These are phyloP conservation scores for Perilla frutescens DNA, from an alignment of 257 asterid species.

Conservation along the genomic window DNA sequence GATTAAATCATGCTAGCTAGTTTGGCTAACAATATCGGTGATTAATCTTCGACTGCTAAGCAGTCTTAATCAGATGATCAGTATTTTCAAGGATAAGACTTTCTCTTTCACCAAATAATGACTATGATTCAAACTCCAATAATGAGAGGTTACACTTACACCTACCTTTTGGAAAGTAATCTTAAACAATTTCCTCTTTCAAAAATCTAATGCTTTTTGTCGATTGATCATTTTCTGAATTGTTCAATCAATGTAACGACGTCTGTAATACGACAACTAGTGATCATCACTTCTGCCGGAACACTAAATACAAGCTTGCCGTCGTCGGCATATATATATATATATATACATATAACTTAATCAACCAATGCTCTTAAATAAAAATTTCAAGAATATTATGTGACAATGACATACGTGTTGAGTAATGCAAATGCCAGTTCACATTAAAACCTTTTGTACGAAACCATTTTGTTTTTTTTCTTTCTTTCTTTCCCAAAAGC, in stretches of 20 bases:
- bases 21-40: conserved; percentile 13
- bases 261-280: conserved; percentile 38
- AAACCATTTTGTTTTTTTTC: conserved; percentile 1
- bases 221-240: neutral
- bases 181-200: conserved; percentile 24
- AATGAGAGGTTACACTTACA: conserved; percentile 25
- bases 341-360: neutral
- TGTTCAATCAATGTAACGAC: conserved; percentile 27
- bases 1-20: conserved; percentile 28
- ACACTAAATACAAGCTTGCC: conserved; percentile 34
- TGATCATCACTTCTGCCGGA: conserved; percentile 15
- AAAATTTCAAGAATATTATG: conserved; percentile 23
- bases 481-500: neutral
- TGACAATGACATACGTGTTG: conserved; percentile 41
- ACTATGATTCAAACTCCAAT: conserved; percentile 29
- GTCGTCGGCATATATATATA: conserved; percentile 8
- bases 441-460: conserved; percentile 8
- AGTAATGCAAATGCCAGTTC: conserved; percentile 19
- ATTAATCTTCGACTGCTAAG: conserved; percentile 31
- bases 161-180: conserved; percentile 37
- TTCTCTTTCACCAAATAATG: conserved; percentile 17
- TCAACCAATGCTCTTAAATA: conserved; percentile 12
- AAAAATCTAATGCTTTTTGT: conserved; percentile 22
- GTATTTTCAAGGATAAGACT: conserved; percentile 15
- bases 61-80: conserved; percentile 38